Percentiles rank a stretch among this genome's conserved stretches.
Evolutionary conservation across 2,329 filamentous ascomycete species (phyloP).

Genomic region (Orbilia brochopaga): DNA sequence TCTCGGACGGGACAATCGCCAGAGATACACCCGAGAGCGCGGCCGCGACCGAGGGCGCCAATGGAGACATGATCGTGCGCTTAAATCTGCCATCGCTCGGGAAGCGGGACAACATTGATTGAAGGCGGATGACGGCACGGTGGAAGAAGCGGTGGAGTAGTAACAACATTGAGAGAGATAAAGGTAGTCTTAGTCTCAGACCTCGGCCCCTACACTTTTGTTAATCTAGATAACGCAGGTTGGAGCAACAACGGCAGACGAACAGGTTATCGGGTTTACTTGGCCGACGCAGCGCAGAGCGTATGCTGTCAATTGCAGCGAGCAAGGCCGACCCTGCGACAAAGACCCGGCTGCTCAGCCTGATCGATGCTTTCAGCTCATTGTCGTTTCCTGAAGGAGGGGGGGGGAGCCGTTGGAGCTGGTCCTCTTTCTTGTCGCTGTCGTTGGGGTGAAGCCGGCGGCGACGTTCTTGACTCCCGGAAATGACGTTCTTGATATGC

Average conservation of each 20-base stretch:
- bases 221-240: neutral
- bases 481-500: neutral
- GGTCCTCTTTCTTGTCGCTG: no score
- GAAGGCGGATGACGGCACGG: slow-evolving; percentile 10
- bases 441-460: neutral
- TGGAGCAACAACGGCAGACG: neutral
- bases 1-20: slow-evolving; percentile 16
- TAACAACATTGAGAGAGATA: slow-evolving; percentile 29
- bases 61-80: slow-evolving; percentile 18
- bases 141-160: slow-evolving; percentile 29
- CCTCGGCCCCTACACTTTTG: slow-evolving; percentile 11
- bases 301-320: slow-evolving; percentile 12
- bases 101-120: slow-evolving; percentile 4
- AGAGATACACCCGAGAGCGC: slow-evolving; percentile 31
- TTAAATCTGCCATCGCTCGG: slow-evolving; percentile 1
- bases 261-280: slow-evolving; percentile 8
- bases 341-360: slow-evolving; percentile 24
- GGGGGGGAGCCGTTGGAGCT: neutral
- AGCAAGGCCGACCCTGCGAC: slow-evolving; percentile 15
- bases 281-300: neutral
- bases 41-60: slow-evolving; percentile 13
- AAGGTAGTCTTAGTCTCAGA: slow-evolving; percentile 17
- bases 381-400: neutral
- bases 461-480: neutral
- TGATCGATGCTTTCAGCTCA: slow-evolving; percentile 22